A percentile compares a stretch with the other conserved stretches of the same genome.
phyloP scores from a whole-genome alignment of 352 stramenopile genomes.

The Pythium guiyangense region DNA sequence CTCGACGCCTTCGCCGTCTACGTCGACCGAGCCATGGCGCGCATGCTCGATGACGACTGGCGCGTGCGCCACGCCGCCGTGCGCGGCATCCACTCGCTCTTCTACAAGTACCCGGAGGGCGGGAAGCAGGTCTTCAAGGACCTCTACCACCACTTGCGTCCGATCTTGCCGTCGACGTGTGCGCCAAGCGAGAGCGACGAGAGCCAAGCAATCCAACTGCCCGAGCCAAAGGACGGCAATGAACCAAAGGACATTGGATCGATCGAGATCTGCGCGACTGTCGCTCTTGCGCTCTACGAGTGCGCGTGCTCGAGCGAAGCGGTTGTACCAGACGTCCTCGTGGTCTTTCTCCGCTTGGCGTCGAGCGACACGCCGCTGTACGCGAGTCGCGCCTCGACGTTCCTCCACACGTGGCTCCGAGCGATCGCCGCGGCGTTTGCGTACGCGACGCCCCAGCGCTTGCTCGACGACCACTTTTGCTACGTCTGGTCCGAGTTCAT shows the following conservation, averaged over 20 bases:
- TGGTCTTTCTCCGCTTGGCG: slow-evolving; percentile 44
- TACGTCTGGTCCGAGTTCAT: slow-evolving; percentile 42
- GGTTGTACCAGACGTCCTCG: slow-evolving; percentile 47
- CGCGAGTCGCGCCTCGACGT: slow-evolving; percentile 19
- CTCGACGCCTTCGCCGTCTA: slow-evolving; percentile 48
- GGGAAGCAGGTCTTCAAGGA: slow-evolving; percentile 50
- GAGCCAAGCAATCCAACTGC: not conserved
- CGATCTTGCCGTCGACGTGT: slow-evolving; percentile 15
- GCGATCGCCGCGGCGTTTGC: slow-evolving; percentile 41
- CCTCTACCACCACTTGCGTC: slow-evolving; percentile 31
- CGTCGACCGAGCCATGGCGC: slow-evolving; percentile 37
- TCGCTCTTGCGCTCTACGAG: slow-evolving; percentile 57
- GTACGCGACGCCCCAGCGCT: slow-evolving; percentile 30
- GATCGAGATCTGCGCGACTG: slow-evolving; percentile 36
- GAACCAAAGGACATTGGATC: slow-evolving; percentile 4
- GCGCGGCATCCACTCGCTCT: slow-evolving; percentile 54
- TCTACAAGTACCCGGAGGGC: slow-evolving; percentile 82
- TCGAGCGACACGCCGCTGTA: slow-evolving; percentile 33
- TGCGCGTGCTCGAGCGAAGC: slow-evolving; percentile 58
- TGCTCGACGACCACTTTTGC: slow-evolving; percentile 69
- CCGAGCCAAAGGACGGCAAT: not conserved
- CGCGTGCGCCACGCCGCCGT: slow-evolving; percentile 48
- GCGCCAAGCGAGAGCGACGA: not conserved
- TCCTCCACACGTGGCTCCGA: slow-evolving; percentile 40
- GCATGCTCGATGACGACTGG: slow-evolving; percentile 47